phyloP scores from a whole-genome alignment of 495 filamentous ascomycete genomes.

The Neurospora sp. region DNA sequence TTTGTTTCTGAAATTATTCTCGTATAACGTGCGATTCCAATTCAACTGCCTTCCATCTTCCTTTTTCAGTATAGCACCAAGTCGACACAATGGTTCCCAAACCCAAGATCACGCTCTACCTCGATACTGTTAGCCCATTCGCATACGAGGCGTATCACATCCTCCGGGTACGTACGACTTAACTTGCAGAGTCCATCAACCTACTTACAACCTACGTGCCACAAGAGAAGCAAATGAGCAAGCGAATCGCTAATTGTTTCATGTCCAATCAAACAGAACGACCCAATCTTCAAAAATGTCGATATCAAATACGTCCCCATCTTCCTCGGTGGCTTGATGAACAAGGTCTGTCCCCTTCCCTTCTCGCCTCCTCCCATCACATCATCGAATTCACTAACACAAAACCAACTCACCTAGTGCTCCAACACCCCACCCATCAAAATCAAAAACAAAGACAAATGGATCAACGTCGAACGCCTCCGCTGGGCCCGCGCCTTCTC shows the following conservation, averaged over 20 bases:
- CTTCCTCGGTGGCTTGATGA: constrained; percentile 60
- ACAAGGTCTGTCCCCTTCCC: constrained; percentile 25
- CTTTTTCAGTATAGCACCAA: background rate
- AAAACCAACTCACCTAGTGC: constrained; percentile 20
- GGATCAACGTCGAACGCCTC: constrained; percentile 48
- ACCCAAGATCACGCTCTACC: constrained; percentile 55
- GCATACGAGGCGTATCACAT: constrained; percentile 59
- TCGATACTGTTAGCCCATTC: constrained; percentile 64
- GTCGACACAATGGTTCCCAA: background rate
- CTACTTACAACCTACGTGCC: background rate
- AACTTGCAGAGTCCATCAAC: background rate
- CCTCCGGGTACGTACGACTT: constrained; percentile 37
- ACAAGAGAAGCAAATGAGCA: background rate
- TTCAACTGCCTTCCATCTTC: background rate
- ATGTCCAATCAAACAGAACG: constrained; percentile 34
- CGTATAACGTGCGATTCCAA: background rate
- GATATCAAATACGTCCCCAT: constrained; percentile 57
- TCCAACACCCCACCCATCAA: constrained; percentile 52
- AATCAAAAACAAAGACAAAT: constrained; percentile 64
- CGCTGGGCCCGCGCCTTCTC: constrained; percentile 51
- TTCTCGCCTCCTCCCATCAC: background rate
- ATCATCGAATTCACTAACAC: background rate
- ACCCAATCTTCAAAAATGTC: constrained; percentile 47
- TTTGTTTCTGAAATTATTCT: background rate
- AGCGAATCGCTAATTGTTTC: background rate